Evolutionary conservation across 306 rosid species (phyloP), one percentile per base, ranked within the genome.

Genomic region (Chamaecrista fasciculata): DNA sequence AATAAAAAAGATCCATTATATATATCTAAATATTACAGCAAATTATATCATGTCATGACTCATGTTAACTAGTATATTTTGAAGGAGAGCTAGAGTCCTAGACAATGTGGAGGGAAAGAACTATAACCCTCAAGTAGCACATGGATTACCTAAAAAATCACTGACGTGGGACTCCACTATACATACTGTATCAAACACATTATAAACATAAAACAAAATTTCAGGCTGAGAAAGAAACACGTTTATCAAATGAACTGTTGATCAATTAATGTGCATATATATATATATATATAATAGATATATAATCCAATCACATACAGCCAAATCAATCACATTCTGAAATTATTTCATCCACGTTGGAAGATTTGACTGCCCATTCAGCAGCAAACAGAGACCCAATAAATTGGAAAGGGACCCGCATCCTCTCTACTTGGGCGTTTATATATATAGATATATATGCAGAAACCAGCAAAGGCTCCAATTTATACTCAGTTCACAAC

Each of bases 141-240:
- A n/a, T n/a, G n/a, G n/a, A n/a, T n/a, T n/a, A n/a, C n/a, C n/a
- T n/a, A n/a, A n/a, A n/a, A n/a, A n/a, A n/a, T n/a, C n/a, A n/a
- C n/a, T n/a, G n/a, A n/a, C n/a, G n/a, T n/a, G n/a, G n/a, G 12
- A 16, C 20, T 1, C 36, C 6, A 33, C 6, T 33, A 4, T 33
- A 33, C 36, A 33, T 4, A 33, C 36, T 0, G 36, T 8, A 33
- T 33, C 6, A 8, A 8, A 33, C 6, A 33, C 36, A 33, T 33
- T 33, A 4, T 4, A 33, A 33, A 33, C 36, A 33, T 8, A 33
- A 33, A 33, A 33, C 36, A 7, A 56, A 56, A 50, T 39, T 28
- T 55, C 73, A 67, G 81, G 76, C 56, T 36, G n/a, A 76, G 25
- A 63, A 72, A 72, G 79, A 55, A 47, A 53, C 76, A 67, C 76